Evolutionary conservation across 2,329 filamentous ascomycete species (phyloP).

Genomic region (Colletotrichum graminicola): DNA sequence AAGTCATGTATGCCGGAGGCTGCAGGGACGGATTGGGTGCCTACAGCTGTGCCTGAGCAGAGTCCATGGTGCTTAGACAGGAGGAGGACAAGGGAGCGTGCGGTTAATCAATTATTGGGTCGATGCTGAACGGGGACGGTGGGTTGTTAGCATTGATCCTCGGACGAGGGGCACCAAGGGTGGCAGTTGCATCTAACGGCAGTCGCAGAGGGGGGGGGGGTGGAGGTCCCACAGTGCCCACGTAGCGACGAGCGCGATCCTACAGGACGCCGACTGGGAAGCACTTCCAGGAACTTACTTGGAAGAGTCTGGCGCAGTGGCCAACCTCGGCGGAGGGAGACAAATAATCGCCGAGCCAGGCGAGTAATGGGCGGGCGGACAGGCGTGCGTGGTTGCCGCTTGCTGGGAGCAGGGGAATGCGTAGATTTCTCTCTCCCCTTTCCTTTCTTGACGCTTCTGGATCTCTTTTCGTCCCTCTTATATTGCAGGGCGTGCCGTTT

Average conservation of each 20-base stretch:
- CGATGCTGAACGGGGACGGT: conserved; percentile 51
- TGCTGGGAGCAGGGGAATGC: conserved; percentile 50
- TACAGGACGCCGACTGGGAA: conserved; percentile 48
- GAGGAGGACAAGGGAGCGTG: conserved; percentile 49
- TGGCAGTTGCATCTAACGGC: conserved; percentile 46
- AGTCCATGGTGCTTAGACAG: conserved; percentile 61
- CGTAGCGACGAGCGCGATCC: conserved; percentile 53
- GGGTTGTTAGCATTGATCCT: conserved; percentile 56
- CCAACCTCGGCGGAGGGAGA: conserved; percentile 44
- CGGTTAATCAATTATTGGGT: conserved; percentile 53
- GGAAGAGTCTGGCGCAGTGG: conserved; percentile 53
- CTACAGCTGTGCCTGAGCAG: conserved; percentile 66
- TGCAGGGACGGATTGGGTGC: conserved; percentile 47
- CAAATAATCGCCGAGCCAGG: conserved; percentile 49
- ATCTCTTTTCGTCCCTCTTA: conserved; percentile 14
- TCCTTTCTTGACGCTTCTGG: conserved; percentile 23
- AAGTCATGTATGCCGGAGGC: conserved; percentile 45
- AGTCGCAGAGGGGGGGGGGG: conserved; percentile 41
- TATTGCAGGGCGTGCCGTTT: conserved; percentile 8
- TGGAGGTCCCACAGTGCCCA: conserved; percentile 48
- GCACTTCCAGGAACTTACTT: conserved; percentile 55
- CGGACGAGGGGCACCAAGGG: conserved; percentile 48
- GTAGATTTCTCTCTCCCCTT: conserved; percentile 49
- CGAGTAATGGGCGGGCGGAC: conserved; percentile 44
- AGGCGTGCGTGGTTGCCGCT: conserved; percentile 36